A percentile compares a stretch with the other conserved stretches of the same genome.
Conservation (phyloP, 371 early-diverging fungal genomes). For the Mucor saturninus region DNA sequence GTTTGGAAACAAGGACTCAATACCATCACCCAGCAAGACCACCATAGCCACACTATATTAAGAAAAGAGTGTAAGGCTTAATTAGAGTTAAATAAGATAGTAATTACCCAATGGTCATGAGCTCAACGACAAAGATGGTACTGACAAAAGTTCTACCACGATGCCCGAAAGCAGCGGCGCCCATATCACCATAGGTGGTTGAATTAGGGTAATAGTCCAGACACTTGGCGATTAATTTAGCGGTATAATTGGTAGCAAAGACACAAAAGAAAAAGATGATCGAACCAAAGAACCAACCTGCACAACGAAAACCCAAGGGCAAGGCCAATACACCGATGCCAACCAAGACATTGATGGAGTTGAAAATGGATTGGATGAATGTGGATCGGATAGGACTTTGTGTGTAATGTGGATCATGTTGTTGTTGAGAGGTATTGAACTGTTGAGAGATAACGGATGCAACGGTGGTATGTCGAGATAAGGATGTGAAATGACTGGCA, state of each 20-base stretch:
- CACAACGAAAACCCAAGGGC: conserved; percentile 34
- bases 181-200: conserved; percentile 68
- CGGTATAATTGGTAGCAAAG: conserved; percentile 55
- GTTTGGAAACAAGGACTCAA: conserved; percentile 35
- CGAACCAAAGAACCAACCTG: conserved; percentile 60
- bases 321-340: conserved; percentile 59
- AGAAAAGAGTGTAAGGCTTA: neutral
- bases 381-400: conserved; percentile 10
- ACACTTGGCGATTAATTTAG: conserved; percentile 58
- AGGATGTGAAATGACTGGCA: conserved; percentile 2
- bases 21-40: conserved; percentile 42
- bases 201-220: conserved; percentile 37
- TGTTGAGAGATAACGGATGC: conserved; percentile 20
- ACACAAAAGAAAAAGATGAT: conserved; percentile 51
- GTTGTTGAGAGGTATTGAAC: neutral
- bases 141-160: conserved; percentile 51
- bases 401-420: conserved; percentile 11
- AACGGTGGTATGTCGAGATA: conserved; percentile 22
- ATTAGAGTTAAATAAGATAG: neutral
- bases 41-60: conserved; percentile 37
- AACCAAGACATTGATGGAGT: conserved; percentile 63
- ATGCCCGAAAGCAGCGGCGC: conserved; percentile 65
- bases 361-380: conserved; percentile 56
- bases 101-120: conserved; percentile 57
- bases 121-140: conserved; percentile 62